Evolutionary conservation across 129 eudicot species (phyloP), one percentile per base, ranked within the genome.

Genomic region (Lactuca saligna): DNA sequence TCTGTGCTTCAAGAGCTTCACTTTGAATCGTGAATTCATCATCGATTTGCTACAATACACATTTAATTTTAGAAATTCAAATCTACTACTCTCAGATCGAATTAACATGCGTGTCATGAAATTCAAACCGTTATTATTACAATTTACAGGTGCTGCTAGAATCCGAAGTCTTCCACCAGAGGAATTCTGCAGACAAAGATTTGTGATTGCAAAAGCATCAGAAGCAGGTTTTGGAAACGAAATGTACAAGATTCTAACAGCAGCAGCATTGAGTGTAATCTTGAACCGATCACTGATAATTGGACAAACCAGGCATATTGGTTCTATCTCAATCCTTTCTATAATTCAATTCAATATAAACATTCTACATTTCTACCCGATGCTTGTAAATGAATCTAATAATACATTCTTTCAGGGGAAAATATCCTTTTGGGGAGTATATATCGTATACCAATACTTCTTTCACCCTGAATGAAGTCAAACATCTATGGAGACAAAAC

Each of bases 251-350:
- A 81, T 91, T 58, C 61, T 91, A 58, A 91, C 88, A 1, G 97
- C 85, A 64, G 94, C 91, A 54, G 94, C 96, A 29, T 73, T 91
- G 72, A 91, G 97, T 54, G 75, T 91, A 73, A 88, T 91, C 87
- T 41, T 91, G 85, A 86, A 91, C 67, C 96, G 97, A 29, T 91
- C 97, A 33, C 80, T 91, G 63, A 88, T 91, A 57, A 91, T 91
- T 56, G 97, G 97, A 77, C 96, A 91, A 88, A 83, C 97, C 88
- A 91, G 97, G 97, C 97, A 91, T 86, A 84, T 88, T 85, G 97
- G 97, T 88, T 88, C 83, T 83, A 79, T 84, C 88, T 88, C 94
- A 83, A 75, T 80, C 96, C 97, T 85, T 86, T 79, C 90, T 78
- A 42, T 82, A 72, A 64, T 71, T 17, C 42, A 33, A 17, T 61